These are phyloP conservation scores for Lichtheimia hyalospora DNA, from an alignment of 371 early-diverging fungal species.

Conservation along the genomic window DNA sequence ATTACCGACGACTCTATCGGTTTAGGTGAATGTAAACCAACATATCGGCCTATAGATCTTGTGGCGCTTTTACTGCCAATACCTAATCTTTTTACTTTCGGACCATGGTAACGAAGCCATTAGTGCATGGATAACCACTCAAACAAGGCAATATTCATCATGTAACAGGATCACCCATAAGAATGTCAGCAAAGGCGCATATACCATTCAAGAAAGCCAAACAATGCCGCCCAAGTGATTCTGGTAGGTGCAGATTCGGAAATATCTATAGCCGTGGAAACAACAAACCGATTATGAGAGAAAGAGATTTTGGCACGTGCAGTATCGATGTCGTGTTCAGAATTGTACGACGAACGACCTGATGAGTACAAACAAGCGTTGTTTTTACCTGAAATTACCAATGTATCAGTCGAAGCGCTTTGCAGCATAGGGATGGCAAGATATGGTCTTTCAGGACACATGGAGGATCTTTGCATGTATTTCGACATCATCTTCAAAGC, in stretches of 20 bases:
- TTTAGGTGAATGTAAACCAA: slow-evolving; percentile 98
- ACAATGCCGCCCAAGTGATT: slow-evolving; percentile 57
- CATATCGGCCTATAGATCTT: slow-evolving; percentile 99
- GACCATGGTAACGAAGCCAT: slow-evolving; percentile 96
- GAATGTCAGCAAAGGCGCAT: slow-evolving; percentile 75
- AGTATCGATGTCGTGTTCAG: slow-evolving; percentile 95
- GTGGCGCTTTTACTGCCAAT: slow-evolving; percentile 90
- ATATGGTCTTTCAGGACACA: slow-evolving; percentile 60
- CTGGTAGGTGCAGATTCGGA: slow-evolving; percentile 98
- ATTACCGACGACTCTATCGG: slow-evolving; percentile 99
- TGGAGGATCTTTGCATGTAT: slow-evolving; percentile 74
- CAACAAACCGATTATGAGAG: slow-evolving; percentile 60
- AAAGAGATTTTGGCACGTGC: slow-evolving; percentile 70
- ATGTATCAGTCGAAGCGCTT: slow-evolving; percentile 94
- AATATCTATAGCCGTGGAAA: slow-evolving; percentile 82
- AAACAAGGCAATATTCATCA: slow-evolving; percentile 50
- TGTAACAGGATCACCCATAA: slow-evolving; percentile 84
- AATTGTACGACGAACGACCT: slow-evolving; percentile 93
- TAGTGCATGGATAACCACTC: slow-evolving; percentile 84
- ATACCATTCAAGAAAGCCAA: slow-evolving; percentile 67
- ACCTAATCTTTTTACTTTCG: slow-evolving; percentile 86
- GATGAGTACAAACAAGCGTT: slow-evolving; percentile 85
- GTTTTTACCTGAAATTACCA: slow-evolving; percentile 77
- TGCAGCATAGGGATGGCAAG: slow-evolving; percentile 40
- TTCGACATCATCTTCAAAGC: slow-evolving; percentile 81